Percentiles rank a stretch among this genome's conserved stretches.
Evolutionary conservation across 148 eudicot species (phyloP).

Genomic region (Persicaria tinctoria): DNA sequence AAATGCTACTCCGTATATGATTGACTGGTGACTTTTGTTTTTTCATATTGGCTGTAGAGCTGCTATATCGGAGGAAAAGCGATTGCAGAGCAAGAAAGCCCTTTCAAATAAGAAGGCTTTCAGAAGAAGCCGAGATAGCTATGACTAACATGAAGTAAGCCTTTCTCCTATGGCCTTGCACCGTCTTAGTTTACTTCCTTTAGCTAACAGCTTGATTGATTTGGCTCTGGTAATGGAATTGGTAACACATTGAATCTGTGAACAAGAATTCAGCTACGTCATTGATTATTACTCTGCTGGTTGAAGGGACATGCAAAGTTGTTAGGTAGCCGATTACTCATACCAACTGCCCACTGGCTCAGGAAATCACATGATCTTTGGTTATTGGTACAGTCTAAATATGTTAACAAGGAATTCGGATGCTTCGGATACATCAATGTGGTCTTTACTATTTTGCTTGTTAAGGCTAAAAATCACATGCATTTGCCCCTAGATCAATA

Average conservation of each 20-base stretch:
- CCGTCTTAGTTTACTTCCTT: neutral
- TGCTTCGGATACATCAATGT: neutral
- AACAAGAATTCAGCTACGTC: neutral
- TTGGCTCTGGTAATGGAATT: neutral
- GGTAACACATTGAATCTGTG: neutral
- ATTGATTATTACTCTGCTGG: neutral
- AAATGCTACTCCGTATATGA: neutral
- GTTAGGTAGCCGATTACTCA: no score
- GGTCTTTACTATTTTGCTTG: neutral
- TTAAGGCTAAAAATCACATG: neutral
- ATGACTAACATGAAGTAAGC: constrained; percentile 34
- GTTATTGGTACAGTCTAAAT: neutral
- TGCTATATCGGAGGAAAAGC: constrained; percentile 59
- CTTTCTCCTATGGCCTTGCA: neutral
- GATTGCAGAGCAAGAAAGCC: constrained; percentile 65
- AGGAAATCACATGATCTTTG: no score
- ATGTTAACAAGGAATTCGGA: neutral
- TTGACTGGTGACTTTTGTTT: neutral
- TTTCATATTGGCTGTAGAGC: constrained; percentile 37
- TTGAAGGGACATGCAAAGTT: neutral
- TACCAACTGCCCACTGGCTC: no score
- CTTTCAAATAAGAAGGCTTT: constrained; percentile 61
- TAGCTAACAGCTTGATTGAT: neutral
- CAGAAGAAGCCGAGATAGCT: constrained; percentile 60
- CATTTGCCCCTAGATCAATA: neutral